phyloP scores from a whole-genome alignment of 2,329 filamentous ascomycete species.

The Trichoderma polysporum region DNA sequence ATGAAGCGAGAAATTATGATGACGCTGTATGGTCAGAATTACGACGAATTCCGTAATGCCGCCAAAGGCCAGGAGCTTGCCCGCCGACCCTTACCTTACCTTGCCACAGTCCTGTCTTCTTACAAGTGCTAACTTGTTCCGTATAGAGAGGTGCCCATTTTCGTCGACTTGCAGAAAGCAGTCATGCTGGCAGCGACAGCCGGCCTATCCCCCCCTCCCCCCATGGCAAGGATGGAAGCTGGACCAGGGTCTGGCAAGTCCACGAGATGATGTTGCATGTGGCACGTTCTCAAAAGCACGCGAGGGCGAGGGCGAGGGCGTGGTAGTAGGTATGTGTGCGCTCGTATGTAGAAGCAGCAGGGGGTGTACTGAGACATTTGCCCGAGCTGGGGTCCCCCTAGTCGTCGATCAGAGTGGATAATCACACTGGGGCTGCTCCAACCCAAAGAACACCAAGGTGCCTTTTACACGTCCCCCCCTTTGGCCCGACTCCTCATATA shows the following conservation, averaged over 20 bases:
- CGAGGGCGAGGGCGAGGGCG: neutral
- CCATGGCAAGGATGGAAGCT: neutral
- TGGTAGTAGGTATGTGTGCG: neutral
- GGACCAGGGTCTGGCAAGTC: conserved; percentile 8
- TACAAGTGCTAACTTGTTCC: conserved; percentile 4
- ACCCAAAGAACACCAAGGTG: neutral
- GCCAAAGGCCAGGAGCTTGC: neutral
- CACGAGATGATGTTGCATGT: conserved; percentile 22
- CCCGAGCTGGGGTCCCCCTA: conserved; percentile 2
- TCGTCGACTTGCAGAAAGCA: conserved; percentile 13
- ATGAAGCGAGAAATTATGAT: neutral
- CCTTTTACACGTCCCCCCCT: neutral
- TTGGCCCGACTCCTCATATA: neutral
- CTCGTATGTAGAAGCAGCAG: neutral
- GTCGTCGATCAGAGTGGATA: conserved; percentile 18
- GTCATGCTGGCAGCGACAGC: conserved; percentile 19
- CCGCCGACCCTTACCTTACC: neutral
- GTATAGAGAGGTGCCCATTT: conserved; percentile 7
- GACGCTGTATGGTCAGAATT: conserved; percentile 13
- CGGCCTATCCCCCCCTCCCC: neutral
- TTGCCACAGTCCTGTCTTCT: neutral
- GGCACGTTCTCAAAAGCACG: conserved; percentile 17
- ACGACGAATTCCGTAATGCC: conserved; percentile 1
- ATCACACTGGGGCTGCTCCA: neutral
- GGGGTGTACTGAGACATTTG: neutral